Evolutionary conservation across 192 early-diverging fungal species (phyloP).

Genomic region (Backusella psychrophila): DNA sequence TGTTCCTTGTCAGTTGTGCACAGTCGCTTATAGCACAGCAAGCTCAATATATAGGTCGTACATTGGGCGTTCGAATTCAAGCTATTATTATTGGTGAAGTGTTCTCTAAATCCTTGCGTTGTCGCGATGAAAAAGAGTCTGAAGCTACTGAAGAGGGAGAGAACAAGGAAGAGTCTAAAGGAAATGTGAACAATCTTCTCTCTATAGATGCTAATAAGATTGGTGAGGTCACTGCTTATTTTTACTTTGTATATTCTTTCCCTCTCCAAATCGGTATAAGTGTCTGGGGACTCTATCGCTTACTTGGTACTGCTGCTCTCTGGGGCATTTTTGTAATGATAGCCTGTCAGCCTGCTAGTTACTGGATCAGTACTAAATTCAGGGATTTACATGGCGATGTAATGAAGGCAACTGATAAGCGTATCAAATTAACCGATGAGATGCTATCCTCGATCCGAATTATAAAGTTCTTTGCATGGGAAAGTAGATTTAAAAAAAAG

Average conservation of each 20-base stretch:
- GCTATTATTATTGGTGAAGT: conserved; percentile 34
- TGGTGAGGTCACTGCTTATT: conserved; percentile 44
- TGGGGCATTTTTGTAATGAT: conserved; percentile 69
- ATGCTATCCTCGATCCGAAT: conserved; percentile 86
- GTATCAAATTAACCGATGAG: conserved; percentile 81
- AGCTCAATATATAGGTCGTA: conserved; percentile 61
- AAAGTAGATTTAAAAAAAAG: conserved; percentile 64
- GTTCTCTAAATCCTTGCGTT: conserved; percentile 29
- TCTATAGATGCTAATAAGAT: conserved; percentile 60
- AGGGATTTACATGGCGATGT: conserved; percentile 45
- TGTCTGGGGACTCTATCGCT: conserved; percentile 62
- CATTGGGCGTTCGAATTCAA: conserved; percentile 56
- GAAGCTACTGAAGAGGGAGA: conserved; percentile 8
- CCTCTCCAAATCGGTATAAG: conserved; percentile 67
- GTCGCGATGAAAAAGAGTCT: conserved; percentile 28
- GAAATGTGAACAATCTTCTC: conserved; percentile 61
- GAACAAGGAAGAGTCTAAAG: conserved; percentile 29
- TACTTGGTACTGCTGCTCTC: conserved; percentile 80
- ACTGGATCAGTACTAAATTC: conserved; percentile 46
- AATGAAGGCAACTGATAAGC: conserved; percentile 66
- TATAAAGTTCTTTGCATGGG: conserved; percentile 91
- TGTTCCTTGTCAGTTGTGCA: conserved; percentile 45
- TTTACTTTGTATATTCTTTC: conserved; percentile 59
- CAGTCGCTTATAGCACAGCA: conserved; percentile 48
- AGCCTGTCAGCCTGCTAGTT: conserved; percentile 56